Conservation (phyloP, 2,329 filamentous ascomycete genomes). For the Colletotrichum sp. region DNA sequence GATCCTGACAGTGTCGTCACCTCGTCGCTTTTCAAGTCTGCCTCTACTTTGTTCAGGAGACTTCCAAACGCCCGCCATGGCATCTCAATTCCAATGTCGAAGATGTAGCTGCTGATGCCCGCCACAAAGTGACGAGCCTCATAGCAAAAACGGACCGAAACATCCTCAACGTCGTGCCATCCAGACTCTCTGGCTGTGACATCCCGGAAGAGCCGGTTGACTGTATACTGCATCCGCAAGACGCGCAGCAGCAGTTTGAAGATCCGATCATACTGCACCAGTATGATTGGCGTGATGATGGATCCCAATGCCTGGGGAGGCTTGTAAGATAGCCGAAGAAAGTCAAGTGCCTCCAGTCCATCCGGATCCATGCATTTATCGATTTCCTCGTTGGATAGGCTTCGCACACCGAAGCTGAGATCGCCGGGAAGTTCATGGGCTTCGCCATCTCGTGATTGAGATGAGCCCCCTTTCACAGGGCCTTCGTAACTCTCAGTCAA, state of each 20-base stretch:
- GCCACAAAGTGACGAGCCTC: conserved; percentile 83
- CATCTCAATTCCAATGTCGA: conserved; percentile 75
- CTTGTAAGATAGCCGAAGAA: conserved; percentile 85
- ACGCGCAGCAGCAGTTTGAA: conserved; percentile 83
- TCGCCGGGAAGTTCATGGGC: conserved; percentile 65
- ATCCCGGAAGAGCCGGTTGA: conserved; percentile 68
- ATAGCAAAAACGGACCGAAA: conserved; percentile 66
- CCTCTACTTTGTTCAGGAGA: conserved; percentile 69
- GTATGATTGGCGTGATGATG: conserved; percentile 72
- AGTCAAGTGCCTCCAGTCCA: conserved; percentile 89
- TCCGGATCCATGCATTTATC: conserved; percentile 82
- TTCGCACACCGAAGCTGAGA: conserved; percentile 83
- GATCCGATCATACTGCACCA: conserved; percentile 84
- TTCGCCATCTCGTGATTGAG: conserved; percentile 27
- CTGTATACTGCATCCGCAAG: conserved; percentile 78
- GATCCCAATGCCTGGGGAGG: conserved; percentile 73
- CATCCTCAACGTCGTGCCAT: conserved; percentile 40
- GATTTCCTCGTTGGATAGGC: conserved; percentile 79
- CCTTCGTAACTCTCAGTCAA: conserved; percentile 73
- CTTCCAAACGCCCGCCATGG: conserved; percentile 76
- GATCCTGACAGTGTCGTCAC: conserved; percentile 38
- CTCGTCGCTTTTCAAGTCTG: conserved; percentile 53
- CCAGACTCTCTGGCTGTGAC: conserved; percentile 45
- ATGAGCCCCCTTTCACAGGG: background rate
- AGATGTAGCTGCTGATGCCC: conserved; percentile 76